Base-by-base conservation (phyloP, 331 rosid species). In the Ulmus americana region DNA sequence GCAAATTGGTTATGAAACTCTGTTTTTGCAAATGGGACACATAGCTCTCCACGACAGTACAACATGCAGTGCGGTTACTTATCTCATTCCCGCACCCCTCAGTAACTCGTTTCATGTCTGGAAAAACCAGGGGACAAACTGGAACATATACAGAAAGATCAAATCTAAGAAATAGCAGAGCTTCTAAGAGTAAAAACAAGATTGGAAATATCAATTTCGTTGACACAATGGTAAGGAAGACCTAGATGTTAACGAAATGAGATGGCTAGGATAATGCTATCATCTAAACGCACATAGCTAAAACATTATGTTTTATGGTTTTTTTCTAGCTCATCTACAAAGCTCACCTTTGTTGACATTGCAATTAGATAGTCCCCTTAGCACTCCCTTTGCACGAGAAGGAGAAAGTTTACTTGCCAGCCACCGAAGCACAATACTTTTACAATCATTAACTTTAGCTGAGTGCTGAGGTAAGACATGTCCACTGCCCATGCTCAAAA, bases 11-110 rank as follows among this genome's bases (percentile, higher is more conserved):
- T 68, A 94, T 84, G 69, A 94, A 83, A 68, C 95, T 89, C 81
- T 94, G 98, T 83, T 84, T 89, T 80, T 94, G 98, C 84, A 94
- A 79, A 82, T 87, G 97, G 69, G 95, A 80, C 61, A 89, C 91
- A 35, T 94, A 89, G 76, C 86, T 84, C 61, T 69, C 95, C 97
- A 94, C 85, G 55, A 95, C 88, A 63, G 71, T 60, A 76, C 97
- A 94, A 76, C 98, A 94, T 15, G 82, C 74, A 10, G 87, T 82
- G 79, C 67, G 84, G 82, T 85, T 89, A 54, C 83, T 81, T 73
- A 85, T 67, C 71, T 83, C 83, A 72, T 83, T 52, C 67, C 76
- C 91, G 70, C 98, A 89, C 67, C 84, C 88, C 76, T 51, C 52
- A 66, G 84, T 71, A 47, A 94, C 88, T 72, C 83, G 86, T 39